phyloP scores from a whole-genome alignment of 441 rosid genomes.

The Populus tomentosa region DNA sequence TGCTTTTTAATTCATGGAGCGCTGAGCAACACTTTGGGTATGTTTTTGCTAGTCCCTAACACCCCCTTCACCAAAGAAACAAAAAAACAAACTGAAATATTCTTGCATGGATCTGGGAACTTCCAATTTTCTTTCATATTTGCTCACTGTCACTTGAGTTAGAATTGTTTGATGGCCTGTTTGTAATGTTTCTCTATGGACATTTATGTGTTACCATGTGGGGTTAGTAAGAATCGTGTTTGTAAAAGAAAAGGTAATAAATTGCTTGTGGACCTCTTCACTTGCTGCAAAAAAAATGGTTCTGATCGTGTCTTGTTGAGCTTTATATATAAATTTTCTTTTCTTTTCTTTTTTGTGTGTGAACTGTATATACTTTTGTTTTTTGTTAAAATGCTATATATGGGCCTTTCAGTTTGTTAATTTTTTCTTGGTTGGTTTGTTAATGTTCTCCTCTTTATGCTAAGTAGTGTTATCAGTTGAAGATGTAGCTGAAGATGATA shows the following conservation, averaged over 20 bases:
- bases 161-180: not conserved
- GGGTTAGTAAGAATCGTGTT: not conserved
- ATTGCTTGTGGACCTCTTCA: not conserved
- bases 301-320: not conserved
- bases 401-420: not conserved
- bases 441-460: slow-evolving; percentile 10
- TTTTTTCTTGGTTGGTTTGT: not conserved
- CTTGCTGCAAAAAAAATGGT: not conserved
- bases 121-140: no score
- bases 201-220: not conserved
- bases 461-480: slow-evolving; percentile 10
- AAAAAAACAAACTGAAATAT: not conserved
- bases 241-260: no score
- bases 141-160: not conserved
- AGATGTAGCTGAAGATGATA: slow-evolving; percentile 40
- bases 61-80: not conserved
- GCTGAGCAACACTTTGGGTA: not conserved
- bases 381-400: no score
- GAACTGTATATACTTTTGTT: not conserved
- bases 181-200: not conserved
- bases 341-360: not conserved
- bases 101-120: not conserved
- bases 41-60: not conserved
- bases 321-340: no score
- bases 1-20: not conserved